phyloP scores from a whole-genome alignment of 176 grass and related monocot species.

The Carex myosuroides region DNA sequence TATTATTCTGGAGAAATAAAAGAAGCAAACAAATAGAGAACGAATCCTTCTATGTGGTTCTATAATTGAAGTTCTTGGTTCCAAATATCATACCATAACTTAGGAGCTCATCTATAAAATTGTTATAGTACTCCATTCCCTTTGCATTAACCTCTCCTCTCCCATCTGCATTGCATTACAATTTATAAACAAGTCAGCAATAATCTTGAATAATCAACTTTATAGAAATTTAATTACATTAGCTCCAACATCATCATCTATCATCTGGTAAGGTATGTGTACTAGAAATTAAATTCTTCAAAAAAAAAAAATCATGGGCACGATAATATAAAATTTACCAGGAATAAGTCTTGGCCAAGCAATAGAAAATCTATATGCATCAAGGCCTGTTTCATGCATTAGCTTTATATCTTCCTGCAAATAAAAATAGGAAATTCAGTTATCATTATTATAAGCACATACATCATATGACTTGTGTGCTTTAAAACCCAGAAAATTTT shows the following conservation, averaged over 20 bases:
- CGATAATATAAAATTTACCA: constrained; percentile 18
- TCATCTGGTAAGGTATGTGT: not conserved
- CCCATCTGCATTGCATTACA: constrained; percentile 47
- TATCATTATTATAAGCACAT: not conserved
- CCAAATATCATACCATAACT: constrained; percentile 33
- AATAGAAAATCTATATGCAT: constrained; percentile 83
- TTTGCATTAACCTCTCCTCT: constrained; percentile 73
- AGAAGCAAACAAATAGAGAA: not conserved
- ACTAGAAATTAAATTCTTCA: not conserved
- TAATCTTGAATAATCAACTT: not conserved
- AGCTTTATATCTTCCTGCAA: constrained; percentile 73
- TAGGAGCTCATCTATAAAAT: constrained; percentile 62
- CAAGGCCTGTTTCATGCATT: constrained; percentile 68
- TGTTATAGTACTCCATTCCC: constrained; percentile 75
- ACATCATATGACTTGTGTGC: not conserved
- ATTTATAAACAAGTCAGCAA: not conserved
- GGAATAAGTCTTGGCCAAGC: constrained; percentile 63
- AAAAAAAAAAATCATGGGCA: not conserved
- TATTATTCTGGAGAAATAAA: not conserved
- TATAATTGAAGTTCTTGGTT: not conserved
- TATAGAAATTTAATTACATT: not conserved
- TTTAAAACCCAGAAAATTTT: not conserved
- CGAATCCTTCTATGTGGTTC: not conserved
- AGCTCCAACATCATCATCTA: not conserved
- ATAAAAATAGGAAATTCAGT: not conserved